These are phyloP conservation scores for Aaosphaeria pasadenensis DNA, from an alignment of 2,329 filamentous ascomycete species.

Conservation along the genomic window DNA sequence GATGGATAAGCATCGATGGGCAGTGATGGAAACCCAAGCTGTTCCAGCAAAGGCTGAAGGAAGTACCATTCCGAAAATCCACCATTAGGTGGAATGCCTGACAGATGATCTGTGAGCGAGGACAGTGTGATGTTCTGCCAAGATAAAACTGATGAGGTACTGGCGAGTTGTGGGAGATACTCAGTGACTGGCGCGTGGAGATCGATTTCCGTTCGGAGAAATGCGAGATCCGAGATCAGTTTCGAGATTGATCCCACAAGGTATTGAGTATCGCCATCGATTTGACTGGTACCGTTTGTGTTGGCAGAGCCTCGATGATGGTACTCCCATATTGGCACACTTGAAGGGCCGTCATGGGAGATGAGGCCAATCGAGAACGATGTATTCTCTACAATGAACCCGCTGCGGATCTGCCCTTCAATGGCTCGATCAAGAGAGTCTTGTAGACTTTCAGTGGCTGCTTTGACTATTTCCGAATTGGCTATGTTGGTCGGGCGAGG, in stretches of 20 bases:
- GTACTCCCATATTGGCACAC: slow-evolving; percentile 2
- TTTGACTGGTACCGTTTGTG: not conserved
- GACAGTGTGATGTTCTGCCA: slow-evolving; percentile 3
- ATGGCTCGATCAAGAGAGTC: not conserved
- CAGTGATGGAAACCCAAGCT: slow-evolving; percentile 2
- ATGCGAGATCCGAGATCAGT: slow-evolving; percentile 2
- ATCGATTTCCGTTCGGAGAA: slow-evolving; percentile 2
- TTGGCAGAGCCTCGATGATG: slow-evolving; percentile 1
- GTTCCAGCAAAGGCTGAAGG: slow-evolving; percentile 1
- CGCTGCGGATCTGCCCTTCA: not conserved
- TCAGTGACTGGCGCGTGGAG: not conserved
- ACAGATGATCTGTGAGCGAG: slow-evolving; percentile 3
- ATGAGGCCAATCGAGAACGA: not conserved
- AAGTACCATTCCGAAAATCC: slow-evolving; percentile 5
- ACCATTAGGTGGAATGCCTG: slow-evolving; percentile 4
- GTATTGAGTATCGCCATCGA: slow-evolving; percentile 4
- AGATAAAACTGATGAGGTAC: not conserved
- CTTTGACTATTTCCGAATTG: not conserved
- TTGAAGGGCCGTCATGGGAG: not conserved
- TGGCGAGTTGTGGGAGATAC: not conserved
- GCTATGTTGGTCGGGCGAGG: not conserved
- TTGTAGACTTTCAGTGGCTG: not conserved
- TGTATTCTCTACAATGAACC: not conserved
- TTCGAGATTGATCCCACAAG: slow-evolving; percentile 4
- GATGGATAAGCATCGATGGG: not conserved